phyloP scores from a whole-genome alignment of 768 basidiomycete genomes.

The Glaciozyma martinii region DNA sequence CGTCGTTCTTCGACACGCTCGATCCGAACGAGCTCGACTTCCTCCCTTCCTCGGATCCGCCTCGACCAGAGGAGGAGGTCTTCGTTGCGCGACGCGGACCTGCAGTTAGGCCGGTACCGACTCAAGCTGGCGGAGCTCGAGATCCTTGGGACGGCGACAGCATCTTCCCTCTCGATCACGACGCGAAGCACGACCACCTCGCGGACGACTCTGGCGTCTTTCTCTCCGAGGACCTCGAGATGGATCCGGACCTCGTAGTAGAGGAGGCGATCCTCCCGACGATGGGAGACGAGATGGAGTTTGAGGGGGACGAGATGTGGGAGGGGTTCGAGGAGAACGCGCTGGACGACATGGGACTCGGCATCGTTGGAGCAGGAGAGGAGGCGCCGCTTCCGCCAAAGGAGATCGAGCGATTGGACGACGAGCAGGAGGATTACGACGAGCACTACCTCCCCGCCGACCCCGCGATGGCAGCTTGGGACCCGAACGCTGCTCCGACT shows the following conservation, averaged over 20 bases:
- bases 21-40: background rate
- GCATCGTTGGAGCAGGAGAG: background rate
- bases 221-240: background rate
- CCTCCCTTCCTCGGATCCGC: constrained; percentile 1
- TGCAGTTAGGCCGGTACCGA: background rate
- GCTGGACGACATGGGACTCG: constrained; percentile 6
- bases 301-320: constrained; percentile 30
- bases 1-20: background rate
- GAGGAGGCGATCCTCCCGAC: background rate
- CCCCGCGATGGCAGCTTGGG: background rate
- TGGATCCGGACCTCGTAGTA: background rate
- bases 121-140: background rate
- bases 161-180: background rate
- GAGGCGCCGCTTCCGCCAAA: background rate
- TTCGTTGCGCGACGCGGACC: background rate
- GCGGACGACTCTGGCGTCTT: constrained; percentile 23
- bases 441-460: background rate
- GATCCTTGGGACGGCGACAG: background rate
- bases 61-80: background rate
- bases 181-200: background rate
- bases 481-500: background rate
- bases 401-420: background rate
- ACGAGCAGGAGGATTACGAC: background rate
- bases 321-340: constrained; percentile 19
- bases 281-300: background rate